Conservation (phyloP, 345 rosid genomes). For the Syzygium oleosum region DNA sequence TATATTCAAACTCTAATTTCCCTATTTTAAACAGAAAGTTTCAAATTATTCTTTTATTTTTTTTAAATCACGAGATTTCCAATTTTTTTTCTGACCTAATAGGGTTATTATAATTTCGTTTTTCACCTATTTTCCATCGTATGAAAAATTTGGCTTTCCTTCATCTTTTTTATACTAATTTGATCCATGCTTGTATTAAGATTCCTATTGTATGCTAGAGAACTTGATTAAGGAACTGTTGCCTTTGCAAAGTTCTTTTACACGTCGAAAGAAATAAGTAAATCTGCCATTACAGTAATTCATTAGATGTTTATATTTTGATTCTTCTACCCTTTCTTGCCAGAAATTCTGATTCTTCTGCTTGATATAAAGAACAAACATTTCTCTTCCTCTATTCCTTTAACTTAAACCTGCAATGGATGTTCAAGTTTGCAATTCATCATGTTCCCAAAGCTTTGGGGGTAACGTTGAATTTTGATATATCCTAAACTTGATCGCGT, state of each 20-base stretch:
- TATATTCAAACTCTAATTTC: too few relatives aligned
- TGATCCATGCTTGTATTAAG: not conserved
- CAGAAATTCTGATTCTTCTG: not conserved
- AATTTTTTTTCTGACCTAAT: not conserved
- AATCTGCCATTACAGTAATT: not conserved
- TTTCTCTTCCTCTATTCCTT: not conserved
- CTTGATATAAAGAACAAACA: not conserved
- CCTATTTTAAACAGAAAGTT: too few relatives aligned
- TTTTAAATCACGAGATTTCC: not conserved
- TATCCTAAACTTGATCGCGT: too few relatives aligned
- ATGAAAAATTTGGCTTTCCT: not conserved
- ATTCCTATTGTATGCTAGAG: not conserved
- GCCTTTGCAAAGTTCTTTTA: not conserved
- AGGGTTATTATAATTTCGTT: not conserved
- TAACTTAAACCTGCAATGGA: not conserved
- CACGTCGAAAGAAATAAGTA: not conserved
- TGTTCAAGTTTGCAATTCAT: not conserved
- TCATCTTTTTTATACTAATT: not conserved
- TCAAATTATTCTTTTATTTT: not conserved
- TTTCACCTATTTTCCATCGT: not conserved
- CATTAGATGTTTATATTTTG: not conserved
- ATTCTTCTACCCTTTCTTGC: not conserved
- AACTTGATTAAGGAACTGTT: not conserved
- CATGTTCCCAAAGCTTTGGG: not conserved
- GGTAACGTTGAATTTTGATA: not conserved